Base-by-base conservation (phyloP, 768 basidiomycete genomes). In the Collybia sp. region DNA sequence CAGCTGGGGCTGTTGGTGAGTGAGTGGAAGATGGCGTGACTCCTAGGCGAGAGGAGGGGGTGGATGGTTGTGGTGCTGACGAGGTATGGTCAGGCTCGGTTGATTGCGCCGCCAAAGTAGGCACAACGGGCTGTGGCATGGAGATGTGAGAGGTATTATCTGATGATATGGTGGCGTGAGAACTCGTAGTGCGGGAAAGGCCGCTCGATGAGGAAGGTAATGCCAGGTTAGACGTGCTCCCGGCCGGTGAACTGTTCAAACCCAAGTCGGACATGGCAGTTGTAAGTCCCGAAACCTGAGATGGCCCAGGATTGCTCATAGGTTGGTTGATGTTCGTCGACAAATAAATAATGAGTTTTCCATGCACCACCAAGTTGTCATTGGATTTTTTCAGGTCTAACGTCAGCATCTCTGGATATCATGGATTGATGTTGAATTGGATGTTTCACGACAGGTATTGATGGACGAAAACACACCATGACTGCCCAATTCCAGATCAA, bases 381-480 rank as follows among this genome's bases (percentile, higher is more conserved):
- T 95, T 96, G n/a, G 94, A 97, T 68, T 95, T 95, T 73, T 97
- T 96, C 57, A 99, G 72, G 60, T 98, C 96, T 54, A 94, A 65
- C 1, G 95, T 97, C 42, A 98, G 79, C 85, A 96, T 96, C 74
- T 98, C 96, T 93, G 60, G 43, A 38, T 37, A 17, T 25, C 3
- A 25, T 8, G 8, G 25, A 25, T 25, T 25, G 8, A 4, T 25
- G 25, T 25, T 25, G 25, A 25, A 25, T 25, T 25, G 8, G 25
- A 25, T 4, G 25, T 25, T 25, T 25, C 25, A 25, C 25, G 8
- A 25, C 25, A 25, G 25, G 3, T 25, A 4, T 25, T 25, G 25
- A 8, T 25, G 8, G 25, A 25, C 8, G 31, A 15, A 25, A n/a
- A 62, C 84, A 63, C 59, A 96, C 95, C 94, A 66, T 97, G 93